phyloP scores from a whole-genome alignment of 495 filamentous ascomycete genomes.

The Hypoxylon fuscum region DNA sequence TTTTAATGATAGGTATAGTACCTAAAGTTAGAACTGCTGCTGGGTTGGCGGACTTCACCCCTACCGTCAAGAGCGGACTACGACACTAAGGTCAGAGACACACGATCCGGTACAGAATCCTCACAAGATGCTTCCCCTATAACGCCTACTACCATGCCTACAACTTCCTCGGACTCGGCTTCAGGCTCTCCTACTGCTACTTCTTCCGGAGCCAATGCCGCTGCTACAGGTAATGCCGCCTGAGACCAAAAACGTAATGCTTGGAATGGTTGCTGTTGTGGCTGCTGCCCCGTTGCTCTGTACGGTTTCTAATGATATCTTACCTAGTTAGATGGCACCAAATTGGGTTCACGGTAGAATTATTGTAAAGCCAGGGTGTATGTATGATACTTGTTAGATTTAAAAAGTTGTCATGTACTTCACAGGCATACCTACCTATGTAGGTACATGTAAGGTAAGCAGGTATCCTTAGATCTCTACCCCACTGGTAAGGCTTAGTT shows the following conservation, averaged over 20 bases:
- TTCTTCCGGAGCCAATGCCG: neutral
- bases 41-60: no score
- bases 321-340: neutral
- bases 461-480: no score
- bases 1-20: no score
- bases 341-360: no score
- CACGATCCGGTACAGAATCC: constrained; percentile 8
- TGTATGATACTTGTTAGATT: no score
- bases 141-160: constrained; percentile 1
- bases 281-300: constrained; percentile 12
- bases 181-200: constrained; percentile 7
- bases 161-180: constrained; percentile 8
- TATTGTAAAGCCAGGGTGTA: neutral
- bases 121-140: neutral
- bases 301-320: constrained; percentile 2
- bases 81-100: constrained; percentile 6
- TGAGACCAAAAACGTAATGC: neutral
- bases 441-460: no score
- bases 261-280: constrained; percentile 11
- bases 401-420: no score
- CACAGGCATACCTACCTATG: neutral
- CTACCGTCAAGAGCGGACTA: no score
- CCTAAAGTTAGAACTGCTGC: no score
- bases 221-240: neutral
- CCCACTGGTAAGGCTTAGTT: no score